Conservation (phyloP, 306 rosid genomes). For the Myrica gale region DNA sequence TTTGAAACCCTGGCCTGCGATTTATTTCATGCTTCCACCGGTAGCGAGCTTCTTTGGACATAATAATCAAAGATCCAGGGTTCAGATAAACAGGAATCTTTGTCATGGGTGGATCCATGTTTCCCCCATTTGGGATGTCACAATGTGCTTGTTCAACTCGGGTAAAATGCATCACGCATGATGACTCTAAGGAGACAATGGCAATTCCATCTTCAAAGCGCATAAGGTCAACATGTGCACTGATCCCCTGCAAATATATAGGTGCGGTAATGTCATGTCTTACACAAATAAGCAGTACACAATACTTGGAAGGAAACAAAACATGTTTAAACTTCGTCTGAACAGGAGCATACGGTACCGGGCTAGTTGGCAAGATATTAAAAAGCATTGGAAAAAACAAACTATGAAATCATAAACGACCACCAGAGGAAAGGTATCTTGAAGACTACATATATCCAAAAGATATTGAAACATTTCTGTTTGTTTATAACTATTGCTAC, state of each 20-base stretch:
- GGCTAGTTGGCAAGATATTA: neutral
- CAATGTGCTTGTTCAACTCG: constrained; percentile 27
- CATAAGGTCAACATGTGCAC: constrained; percentile 79
- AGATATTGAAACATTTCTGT: neutral
- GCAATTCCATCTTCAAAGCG: constrained; percentile 93
- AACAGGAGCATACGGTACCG: neutral
- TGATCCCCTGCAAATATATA: constrained; percentile 53
- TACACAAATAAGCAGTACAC: neutral
- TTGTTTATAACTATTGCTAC: neutral
- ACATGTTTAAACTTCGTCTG: neutral
- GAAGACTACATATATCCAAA: neutral
- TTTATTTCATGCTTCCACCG: constrained; percentile 84
- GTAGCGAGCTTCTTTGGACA: constrained; percentile 87
- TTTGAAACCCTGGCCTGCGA: constrained; percentile 68
- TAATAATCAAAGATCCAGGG: constrained; percentile 70
- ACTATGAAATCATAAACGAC: no score
- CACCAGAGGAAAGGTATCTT: neutral
- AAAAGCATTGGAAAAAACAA: neutral
- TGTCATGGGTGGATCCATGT: neutral
- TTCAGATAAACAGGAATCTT: constrained; percentile 58
- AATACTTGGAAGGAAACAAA: neutral
- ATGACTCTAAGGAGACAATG: constrained; percentile 71
- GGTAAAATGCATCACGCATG: constrained; percentile 85
- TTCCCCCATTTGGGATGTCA: constrained; percentile 13
- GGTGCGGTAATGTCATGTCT: neutral